A percentile compares a stretch with the other conserved stretches of the same genome.
phyloP scores from a whole-genome alignment of 2,329 filamentous ascomycete genomes.

The Claviceps sp. region DNA sequence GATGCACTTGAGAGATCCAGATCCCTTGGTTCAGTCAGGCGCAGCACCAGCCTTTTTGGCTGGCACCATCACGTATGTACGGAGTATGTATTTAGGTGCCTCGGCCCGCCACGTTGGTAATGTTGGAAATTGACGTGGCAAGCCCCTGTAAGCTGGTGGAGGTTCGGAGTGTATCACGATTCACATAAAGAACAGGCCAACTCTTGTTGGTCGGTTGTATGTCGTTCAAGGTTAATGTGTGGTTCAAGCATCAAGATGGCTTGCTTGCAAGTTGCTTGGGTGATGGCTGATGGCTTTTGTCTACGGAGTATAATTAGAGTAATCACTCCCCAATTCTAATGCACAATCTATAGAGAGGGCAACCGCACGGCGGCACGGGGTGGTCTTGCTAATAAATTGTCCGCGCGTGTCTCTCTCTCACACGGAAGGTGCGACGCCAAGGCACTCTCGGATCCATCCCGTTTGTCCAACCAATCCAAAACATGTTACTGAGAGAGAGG shows the following conservation, averaged over 20 bases:
- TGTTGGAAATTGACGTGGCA: not conserved
- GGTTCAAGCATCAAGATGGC: not conserved
- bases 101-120: not conserved
- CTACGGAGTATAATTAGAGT: not conserved
- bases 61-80: not conserved
- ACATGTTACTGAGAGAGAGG: not conserved
- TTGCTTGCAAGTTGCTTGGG: not conserved
- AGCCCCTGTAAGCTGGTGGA: not conserved
- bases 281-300: not conserved
- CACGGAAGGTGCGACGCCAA: not conserved
- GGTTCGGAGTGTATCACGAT: not conserved
- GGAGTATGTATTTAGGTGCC: too few relatives aligned
- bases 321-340: not conserved
- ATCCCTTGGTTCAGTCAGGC: not conserved
- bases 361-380: not conserved
- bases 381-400: not conserved
- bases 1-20: not conserved
- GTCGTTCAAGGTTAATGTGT: not conserved
- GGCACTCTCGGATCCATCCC: not conserved
- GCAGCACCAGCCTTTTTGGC: not conserved
- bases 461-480: not conserved
- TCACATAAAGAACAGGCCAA: not conserved
- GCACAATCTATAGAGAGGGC: not conserved
- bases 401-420: not conserved
- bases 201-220: not conserved